These are phyloP conservation scores for Artemisia argyi DNA, from an alignment of 129 eudicot genomes.

Conservation along the genomic window DNA sequence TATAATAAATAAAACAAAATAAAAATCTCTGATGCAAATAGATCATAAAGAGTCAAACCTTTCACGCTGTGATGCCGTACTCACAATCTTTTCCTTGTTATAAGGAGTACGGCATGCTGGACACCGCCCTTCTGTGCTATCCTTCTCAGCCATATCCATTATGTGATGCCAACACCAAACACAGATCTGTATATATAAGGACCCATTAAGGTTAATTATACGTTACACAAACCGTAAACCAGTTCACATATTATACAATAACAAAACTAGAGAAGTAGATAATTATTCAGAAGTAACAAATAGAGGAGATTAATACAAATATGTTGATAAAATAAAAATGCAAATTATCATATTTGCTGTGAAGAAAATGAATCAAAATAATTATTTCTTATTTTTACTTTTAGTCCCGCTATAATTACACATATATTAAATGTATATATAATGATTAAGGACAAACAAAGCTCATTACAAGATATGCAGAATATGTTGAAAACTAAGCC, in stretches of 20 bases:
- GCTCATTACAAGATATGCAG: background rate
- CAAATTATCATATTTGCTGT: constrained; percentile 1
- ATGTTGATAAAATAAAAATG: background rate
- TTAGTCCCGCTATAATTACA: background rate
- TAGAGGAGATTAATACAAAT: background rate
- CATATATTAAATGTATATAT: background rate
- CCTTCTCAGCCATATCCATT: constrained; percentile 75
- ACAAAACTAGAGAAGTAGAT: background rate
- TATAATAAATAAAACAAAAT: background rate
- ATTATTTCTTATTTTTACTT: background rate
- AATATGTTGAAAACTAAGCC: background rate
- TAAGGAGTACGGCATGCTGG: constrained; percentile 75
- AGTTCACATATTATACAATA: background rate
- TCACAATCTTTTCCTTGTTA: constrained; percentile 61
- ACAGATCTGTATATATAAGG: constrained; percentile 46
- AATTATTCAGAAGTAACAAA: constrained; percentile 7
- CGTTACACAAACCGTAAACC: constrained; percentile 4
- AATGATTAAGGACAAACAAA: background rate
- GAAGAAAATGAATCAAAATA: background rate
- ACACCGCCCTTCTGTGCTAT: constrained; percentile 58
- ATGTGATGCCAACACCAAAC: constrained; percentile 83
- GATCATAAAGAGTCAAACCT: constrained; percentile 35
- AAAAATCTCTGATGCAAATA: background rate
- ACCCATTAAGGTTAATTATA: constrained; percentile 4
- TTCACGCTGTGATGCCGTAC: constrained; percentile 44